Conservation (phyloP, 116 monocot genomes). For the Phalaenopsis hybrid region DNA sequence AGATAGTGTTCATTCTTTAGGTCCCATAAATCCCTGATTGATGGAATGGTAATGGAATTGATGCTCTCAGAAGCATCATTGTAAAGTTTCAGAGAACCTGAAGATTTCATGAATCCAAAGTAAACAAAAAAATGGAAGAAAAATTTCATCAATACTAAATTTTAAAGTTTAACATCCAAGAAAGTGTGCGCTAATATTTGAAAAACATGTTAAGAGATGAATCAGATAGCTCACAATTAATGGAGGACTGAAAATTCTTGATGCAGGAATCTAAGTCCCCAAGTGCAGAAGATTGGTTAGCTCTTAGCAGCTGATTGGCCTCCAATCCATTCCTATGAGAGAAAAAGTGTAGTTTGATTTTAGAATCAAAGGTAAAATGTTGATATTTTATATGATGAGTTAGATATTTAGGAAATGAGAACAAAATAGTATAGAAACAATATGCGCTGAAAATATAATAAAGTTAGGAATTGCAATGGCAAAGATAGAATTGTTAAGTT, state of each 20-base stretch:
- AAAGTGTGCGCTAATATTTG: not conserved
- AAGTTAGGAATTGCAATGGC: not conserved
- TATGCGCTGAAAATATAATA: not conserved
- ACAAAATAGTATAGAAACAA: not conserved
- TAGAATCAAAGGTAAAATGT: not conserved
- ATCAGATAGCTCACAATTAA: conserved; percentile 23
- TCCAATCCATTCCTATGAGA: conserved; percentile 42
- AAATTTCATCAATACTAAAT: not conserved
- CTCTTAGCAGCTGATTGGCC: conserved; percentile 46
- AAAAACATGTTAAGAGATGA: not conserved
- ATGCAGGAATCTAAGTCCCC: conserved; percentile 44
- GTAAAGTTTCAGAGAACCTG: conserved; percentile 71
- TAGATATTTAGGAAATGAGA: not conserved
- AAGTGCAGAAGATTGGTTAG: conserved; percentile 46
- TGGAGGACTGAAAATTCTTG: conserved; percentile 48
- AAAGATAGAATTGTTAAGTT: not conserved
- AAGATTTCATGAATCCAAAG: not conserved
- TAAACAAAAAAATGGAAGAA: not conserved
- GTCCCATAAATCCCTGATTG: conserved; percentile 41
- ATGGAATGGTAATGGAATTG: conserved; percentile 44
- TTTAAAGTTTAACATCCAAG: not conserved
- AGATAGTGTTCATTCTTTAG: conserved; percentile 46
- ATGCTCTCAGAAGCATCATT: conserved; percentile 64
- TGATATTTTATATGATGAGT: not conserved
- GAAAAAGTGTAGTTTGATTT: not conserved